Conservation (phyloP, 768 basidiomycete genomes). For the Fibroporia radiculosa region DNA sequence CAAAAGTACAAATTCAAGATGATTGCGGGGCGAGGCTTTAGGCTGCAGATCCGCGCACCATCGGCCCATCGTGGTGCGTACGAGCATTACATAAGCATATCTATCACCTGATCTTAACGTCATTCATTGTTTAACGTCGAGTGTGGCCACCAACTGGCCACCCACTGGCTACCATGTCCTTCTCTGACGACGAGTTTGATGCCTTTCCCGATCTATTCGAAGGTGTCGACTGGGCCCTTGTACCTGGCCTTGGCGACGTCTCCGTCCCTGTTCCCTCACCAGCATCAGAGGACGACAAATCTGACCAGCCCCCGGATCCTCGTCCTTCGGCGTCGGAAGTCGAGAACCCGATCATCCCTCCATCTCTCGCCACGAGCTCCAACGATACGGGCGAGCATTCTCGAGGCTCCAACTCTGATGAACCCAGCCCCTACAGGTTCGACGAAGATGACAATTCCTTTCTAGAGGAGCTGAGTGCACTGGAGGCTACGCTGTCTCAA, state of each 20-base stretch:
- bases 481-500: too few species aligned
- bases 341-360: too few species aligned
- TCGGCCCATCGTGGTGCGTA: too few species aligned
- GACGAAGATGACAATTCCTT: constrained; percentile 19
- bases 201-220: constrained; percentile 5
- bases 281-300: neutral
- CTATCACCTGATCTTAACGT: too few species aligned
- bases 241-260: neutral
- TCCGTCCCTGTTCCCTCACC: neutral
- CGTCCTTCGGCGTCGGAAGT: too few species aligned
- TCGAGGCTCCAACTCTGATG: too few species aligned
- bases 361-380: neutral
- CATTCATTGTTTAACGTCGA: too few species aligned
- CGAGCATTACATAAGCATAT: too few species aligned
- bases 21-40: too few species aligned
- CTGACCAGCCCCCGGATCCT: neutral
- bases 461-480: constrained; percentile 36
- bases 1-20: too few species aligned
- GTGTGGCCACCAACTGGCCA: neutral
- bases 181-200: constrained; percentile 1
- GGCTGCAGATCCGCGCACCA: too few species aligned
- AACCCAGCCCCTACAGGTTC: constrained; percentile 16
- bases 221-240: constrained; percentile 3
- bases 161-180: neutral
- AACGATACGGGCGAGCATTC: neutral